Evolutionary conservation across 164 flowering plant genomes (phyloP).

Genomic region (Echeveria elegans): DNA sequence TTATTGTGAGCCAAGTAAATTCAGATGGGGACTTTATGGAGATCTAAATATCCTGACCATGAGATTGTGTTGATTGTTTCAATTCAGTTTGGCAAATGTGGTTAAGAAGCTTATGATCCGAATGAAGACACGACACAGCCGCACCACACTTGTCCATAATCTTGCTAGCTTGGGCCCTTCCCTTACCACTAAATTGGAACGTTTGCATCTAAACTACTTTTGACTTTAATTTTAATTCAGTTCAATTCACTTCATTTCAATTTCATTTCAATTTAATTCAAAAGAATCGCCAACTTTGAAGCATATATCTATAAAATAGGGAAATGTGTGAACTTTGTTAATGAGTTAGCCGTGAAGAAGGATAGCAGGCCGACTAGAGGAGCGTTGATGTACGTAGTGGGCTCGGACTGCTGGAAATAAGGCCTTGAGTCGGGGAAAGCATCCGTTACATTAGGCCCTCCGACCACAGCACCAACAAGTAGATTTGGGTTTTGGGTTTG

Average conservation of each 20-base stretch:
- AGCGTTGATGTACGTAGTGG: slow-evolving; percentile 92
- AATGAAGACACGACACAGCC: not conserved
- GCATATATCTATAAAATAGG: not conserved
- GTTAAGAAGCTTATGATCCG: not conserved
- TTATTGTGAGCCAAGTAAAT: not conserved
- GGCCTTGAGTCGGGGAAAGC: slow-evolving; percentile 86
- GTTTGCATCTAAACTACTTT: no score
- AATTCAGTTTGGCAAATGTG: not conserved
- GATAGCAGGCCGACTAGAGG: slow-evolving; percentile 85
- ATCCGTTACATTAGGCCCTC: slow-evolving; percentile 82
- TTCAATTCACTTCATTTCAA: no score
- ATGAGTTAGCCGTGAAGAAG: slow-evolving; percentile 63
- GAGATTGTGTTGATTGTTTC: not conserved
- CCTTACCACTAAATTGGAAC: no score
- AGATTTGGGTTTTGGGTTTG: slow-evolving; percentile 81
- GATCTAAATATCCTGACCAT: not conserved
- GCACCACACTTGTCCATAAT: not conserved
- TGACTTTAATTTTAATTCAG: no score
- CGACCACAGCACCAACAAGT: slow-evolving; percentile 84
- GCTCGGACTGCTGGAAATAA: slow-evolving; percentile 75
- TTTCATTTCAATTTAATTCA: no score
- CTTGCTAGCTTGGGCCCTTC: not conserved
- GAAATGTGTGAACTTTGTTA: slow-evolving; percentile 10
- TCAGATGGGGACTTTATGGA: not conserved
- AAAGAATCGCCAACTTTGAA: no score